Conservation (phyloP, 139 green algal species). For the Pycnococcus provasolii region DNA sequence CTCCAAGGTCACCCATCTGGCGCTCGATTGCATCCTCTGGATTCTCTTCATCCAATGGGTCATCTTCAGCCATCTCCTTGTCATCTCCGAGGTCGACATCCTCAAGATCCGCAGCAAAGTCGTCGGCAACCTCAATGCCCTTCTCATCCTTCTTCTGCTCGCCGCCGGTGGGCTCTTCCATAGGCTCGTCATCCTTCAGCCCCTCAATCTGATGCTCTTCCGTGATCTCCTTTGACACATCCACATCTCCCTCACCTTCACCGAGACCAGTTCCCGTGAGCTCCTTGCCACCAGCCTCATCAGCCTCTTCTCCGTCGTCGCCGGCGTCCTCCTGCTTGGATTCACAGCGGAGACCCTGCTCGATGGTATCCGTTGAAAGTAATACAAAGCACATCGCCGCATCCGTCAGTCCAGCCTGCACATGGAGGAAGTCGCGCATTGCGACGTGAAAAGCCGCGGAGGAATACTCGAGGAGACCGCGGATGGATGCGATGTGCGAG, state of each 20-base stretch:
- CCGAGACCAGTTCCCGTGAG: constrained; percentile 72
- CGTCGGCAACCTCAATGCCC: neutral
- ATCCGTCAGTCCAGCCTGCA: too few relatives aligned
- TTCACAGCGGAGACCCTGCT: neutral
- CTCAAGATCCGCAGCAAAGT: too few relatives aligned
- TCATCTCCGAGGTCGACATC: constrained; percentile 27
- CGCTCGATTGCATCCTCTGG: too few relatives aligned
- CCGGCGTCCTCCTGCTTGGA: constrained; percentile 33
- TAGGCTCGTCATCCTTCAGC: constrained; percentile 57
- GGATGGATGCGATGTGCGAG: too few relatives aligned
- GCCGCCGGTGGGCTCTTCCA: constrained; percentile 87
- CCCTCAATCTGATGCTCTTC: constrained; percentile 93
- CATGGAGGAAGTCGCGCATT: too few relatives aligned
- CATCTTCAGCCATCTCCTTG: constrained; percentile 24
- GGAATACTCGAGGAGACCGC: too few relatives aligned
- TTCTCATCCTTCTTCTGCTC: constrained; percentile 29
- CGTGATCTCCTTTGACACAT: constrained; percentile 88
- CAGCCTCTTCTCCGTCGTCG: constrained; percentile 35
- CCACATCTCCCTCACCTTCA: constrained; percentile 67
- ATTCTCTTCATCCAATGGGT: neutral
- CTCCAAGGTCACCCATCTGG: too few relatives aligned
- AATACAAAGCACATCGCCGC: too few relatives aligned
- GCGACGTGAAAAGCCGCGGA: too few relatives aligned
- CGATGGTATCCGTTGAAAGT: too few relatives aligned
- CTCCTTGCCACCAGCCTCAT: constrained; percentile 34